phyloP scores from a whole-genome alignment of 106 monocot genomes.

The Dendrobium officinale region DNA sequence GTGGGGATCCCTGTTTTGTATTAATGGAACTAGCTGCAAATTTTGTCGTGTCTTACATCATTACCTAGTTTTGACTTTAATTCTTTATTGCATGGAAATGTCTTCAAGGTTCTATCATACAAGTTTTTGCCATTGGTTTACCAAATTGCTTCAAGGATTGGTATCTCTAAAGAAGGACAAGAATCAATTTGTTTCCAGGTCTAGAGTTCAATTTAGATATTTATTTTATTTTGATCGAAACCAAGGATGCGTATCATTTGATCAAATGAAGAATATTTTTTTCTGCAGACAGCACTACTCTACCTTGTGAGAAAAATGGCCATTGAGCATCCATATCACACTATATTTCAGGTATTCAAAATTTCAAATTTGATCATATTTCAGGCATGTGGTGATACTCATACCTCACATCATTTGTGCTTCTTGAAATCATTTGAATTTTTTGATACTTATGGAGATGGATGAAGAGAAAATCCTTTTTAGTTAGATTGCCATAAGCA shows the following conservation, averaged over 20 bases:
- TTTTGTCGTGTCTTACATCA: not conserved
- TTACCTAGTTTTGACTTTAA: not conserved
- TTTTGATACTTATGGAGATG: not conserved
- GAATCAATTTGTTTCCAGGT: slow-evolving; percentile 87
- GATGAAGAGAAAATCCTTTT: not conserved
- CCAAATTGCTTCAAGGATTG: slow-evolving; percentile 98
- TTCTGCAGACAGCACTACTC: slow-evolving; percentile 57
- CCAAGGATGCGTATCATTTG: not conserved
- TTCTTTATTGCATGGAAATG: slow-evolving; percentile 3
- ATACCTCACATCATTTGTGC: not conserved
- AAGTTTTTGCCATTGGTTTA: slow-evolving; percentile 96
- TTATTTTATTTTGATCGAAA: not conserved
- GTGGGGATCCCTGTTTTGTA: not conserved
- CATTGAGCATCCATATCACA: slow-evolving; percentile 96
- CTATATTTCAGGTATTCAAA: slow-evolving; percentile 81
- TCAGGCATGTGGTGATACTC: not conserved
- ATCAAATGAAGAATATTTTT: not conserved
- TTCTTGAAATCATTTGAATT: not conserved
- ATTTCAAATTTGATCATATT: not conserved
- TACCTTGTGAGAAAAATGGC: slow-evolving; percentile 98
- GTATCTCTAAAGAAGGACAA: slow-evolving; percentile 71
- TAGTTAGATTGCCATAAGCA: not conserved
- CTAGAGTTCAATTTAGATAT: not conserved
- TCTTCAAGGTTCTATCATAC: slow-evolving; percentile 77
- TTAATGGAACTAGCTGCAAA: not conserved